phyloP scores from a whole-genome alignment of 2,329 filamentous ascomycete genomes.

The Graphium sp. region DNA sequence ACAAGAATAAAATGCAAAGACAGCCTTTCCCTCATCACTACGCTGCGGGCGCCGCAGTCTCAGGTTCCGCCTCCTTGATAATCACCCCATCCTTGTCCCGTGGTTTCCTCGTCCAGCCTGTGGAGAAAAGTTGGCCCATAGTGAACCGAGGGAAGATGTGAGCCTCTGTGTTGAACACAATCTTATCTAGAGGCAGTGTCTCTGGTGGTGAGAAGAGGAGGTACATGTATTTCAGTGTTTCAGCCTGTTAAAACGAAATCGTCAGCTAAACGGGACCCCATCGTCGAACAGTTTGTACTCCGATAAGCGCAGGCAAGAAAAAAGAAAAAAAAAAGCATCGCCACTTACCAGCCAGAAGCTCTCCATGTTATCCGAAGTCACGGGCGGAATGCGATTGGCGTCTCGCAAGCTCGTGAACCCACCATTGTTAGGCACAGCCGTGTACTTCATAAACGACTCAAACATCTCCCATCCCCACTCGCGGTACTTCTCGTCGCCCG shows the following conservation, averaged over 20 bases:
- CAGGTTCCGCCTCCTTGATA: slow-evolving; percentile 10
- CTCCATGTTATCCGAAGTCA: slow-evolving; percentile 82
- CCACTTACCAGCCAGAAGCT: slow-evolving; percentile 83
- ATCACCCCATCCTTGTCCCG: slow-evolving; percentile 29
- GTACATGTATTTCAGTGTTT: slow-evolving; percentile 97
- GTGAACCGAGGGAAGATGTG: slow-evolving; percentile 82
- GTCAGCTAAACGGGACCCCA: slow-evolving; percentile 6
- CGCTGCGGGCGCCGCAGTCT: no score
- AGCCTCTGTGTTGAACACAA: slow-evolving; percentile 93
- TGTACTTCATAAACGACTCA: slow-evolving; percentile 74
- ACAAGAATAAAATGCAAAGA: no score
- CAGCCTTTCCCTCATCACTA: no score
- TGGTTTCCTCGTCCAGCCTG: slow-evolving; percentile 63
- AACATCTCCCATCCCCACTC: slow-evolving; percentile 99
- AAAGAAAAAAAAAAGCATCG: background rate
- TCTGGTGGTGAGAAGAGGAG: slow-evolving; percentile 78
- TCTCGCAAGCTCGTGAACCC: slow-evolving; percentile 73
- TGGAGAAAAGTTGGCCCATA: slow-evolving; percentile 58
- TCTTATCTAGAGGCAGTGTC: slow-evolving; percentile 65
- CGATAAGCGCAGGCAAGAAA: background rate
- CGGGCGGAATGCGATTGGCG: slow-evolving; percentile 55
- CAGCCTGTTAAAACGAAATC: slow-evolving; percentile 51
- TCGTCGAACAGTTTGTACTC: slow-evolving; percentile 2
- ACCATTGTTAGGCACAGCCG: slow-evolving; percentile 56
- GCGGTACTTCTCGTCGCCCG: slow-evolving; percentile 72